Conservation (phyloP, 768 basidiomycete species). For the Suillus occidentalis region DNA sequence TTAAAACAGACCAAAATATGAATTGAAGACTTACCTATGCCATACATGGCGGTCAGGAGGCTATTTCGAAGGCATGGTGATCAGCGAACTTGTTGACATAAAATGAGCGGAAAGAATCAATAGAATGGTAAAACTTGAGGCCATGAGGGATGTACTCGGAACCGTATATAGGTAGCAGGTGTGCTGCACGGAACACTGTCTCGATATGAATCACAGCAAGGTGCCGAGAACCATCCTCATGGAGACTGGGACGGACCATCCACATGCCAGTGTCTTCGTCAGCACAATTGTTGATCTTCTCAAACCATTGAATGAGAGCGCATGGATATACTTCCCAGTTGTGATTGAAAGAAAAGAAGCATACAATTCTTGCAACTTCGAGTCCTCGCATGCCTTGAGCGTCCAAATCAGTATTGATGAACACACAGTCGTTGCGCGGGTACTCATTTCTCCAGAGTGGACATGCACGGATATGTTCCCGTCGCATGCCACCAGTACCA, state of each 20-base stretch:
- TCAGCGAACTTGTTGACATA: background rate
- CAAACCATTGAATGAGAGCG: slow-evolving; percentile 23
- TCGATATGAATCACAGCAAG: slow-evolving; percentile 9
- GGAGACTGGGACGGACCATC: background rate
- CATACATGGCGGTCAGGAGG: background rate
- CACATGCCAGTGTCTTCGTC: slow-evolving; percentile 22
- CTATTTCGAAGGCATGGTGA: background rate
- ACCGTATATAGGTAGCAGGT: slow-evolving; percentile 8
- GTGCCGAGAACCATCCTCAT: background rate
- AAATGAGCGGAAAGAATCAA: background rate
- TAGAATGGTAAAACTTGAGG: background rate
- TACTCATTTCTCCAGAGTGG: slow-evolving; percentile 17
- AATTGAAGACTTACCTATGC: background rate
- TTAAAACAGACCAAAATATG: background rate
- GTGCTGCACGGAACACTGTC: slow-evolving; percentile 2
- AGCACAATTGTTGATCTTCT: slow-evolving; percentile 11
- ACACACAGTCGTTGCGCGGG: background rate
- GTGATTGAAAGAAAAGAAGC: slow-evolving; percentile 18
- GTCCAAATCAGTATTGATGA: slow-evolving; percentile 11
- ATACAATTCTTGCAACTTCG: slow-evolving; percentile 11
- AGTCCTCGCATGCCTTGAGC: slow-evolving; percentile 15
- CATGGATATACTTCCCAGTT: slow-evolving; percentile 12
- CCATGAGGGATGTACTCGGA: background rate
- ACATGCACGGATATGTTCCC: slow-evolving; percentile 19
- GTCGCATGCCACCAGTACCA: slow-evolving; percentile 11